Evolutionary conservation across 2,329 filamentous ascomycete genomes (phyloP).

Genomic region (Mariannaea elegans): DNA sequence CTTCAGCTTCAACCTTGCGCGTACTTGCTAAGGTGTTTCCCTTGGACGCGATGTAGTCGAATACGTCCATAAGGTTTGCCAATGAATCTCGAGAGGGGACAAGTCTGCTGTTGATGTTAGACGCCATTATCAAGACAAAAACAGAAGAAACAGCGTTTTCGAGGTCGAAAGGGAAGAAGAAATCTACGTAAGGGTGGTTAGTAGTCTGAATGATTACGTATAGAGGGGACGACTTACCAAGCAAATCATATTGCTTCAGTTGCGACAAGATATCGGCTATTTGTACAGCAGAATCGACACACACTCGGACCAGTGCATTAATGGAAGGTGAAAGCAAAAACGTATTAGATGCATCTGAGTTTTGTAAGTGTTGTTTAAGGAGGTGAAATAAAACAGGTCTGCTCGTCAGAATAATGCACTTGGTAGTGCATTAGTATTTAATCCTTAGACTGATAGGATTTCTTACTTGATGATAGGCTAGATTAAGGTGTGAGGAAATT

Average conservation of each 20-base stretch:
- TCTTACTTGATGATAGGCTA: slow-evolving; percentile 15
- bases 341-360: neutral
- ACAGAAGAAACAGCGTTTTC: slow-evolving; percentile 16
- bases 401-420: slow-evolving; percentile 15
- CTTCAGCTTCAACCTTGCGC: slow-evolving; percentile 16
- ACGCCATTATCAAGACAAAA: slow-evolving; percentile 19
- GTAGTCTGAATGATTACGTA: neutral
- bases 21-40: slow-evolving; percentile 9
- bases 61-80: neutral
- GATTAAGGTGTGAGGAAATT: slow-evolving; percentile 14
- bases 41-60: slow-evolving; percentile 6
- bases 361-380: slow-evolving; percentile 5
- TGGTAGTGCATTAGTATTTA: neutral
- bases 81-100: slow-evolving; percentile 4
- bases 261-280: slow-evolving; percentile 12
- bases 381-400: slow-evolving; percentile 17
- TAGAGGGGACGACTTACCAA: neutral
- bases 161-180: slow-evolving; percentile 20
- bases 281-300: slow-evolving; percentile 13
- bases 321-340: slow-evolving; percentile 9
- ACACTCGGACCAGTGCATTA: slow-evolving; percentile 13
- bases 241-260: slow-evolving; percentile 9
- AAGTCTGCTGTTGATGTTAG: slow-evolving; percentile 7
- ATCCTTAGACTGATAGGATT: neutral
- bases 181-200: slow-evolving; percentile 6